Percentiles rank a stretch among this genome's conserved stretches.
Evolutionary conservation across 2,329 filamentous ascomycete species (phyloP).

Genomic region (Xylaria sp.): DNA sequence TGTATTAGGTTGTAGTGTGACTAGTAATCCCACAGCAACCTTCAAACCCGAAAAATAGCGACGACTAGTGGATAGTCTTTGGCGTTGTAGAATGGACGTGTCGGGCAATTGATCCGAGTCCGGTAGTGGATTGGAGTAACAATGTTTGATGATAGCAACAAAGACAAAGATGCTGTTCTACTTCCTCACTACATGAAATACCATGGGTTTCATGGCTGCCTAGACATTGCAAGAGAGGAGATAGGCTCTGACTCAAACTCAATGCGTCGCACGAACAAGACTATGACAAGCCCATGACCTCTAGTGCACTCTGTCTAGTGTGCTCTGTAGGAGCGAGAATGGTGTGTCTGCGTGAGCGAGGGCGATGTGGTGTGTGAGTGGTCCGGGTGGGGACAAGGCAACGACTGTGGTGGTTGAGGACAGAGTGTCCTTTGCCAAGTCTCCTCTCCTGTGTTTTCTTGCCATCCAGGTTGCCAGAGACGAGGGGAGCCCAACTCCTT

Average conservation of each 20-base stretch:
- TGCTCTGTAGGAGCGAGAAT: no score
- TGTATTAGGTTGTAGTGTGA: not conserved
- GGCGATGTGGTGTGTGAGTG: not conserved
- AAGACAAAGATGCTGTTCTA: constrained; percentile 46
- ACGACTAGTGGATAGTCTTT: no score
- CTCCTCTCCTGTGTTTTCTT: not conserved
- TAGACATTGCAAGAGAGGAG: constrained; percentile 29
- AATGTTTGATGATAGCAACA: constrained; percentile 24
- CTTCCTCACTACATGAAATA: constrained; percentile 53
- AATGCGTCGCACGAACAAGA: constrained; percentile 7
- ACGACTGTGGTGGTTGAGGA: constrained; percentile 31
- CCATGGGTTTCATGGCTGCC: constrained; percentile 37
- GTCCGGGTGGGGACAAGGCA: constrained; percentile 5
- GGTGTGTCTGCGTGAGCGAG: not conserved
- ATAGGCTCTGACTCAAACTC: constrained; percentile 33
- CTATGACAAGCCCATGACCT: not conserved
- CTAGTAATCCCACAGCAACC: no score
- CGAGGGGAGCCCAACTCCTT: constrained; percentile 29
- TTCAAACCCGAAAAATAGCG: no score
- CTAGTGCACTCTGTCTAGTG: constrained; percentile 16
- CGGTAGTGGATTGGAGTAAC: not conserved
- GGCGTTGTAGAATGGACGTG: not conserved
- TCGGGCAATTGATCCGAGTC: not conserved
- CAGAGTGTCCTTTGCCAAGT: constrained; percentile 41
- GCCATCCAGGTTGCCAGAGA: not conserved